Evolutionary conservation across 139 green algal species (phyloP).

Genomic region (Asterochloris erici): DNA sequence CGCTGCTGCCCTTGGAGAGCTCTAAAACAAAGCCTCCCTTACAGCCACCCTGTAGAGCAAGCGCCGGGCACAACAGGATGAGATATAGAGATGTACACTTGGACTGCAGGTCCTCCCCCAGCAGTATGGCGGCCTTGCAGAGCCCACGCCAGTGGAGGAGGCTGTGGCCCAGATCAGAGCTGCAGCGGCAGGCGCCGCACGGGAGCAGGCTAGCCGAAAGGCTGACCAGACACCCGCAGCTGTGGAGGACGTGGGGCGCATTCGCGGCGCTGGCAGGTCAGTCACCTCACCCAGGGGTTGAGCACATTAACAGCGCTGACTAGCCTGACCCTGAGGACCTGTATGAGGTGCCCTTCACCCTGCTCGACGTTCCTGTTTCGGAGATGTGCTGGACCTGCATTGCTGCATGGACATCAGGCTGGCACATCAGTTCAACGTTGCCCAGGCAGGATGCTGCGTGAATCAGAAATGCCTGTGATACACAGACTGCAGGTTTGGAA

Average conservation of each 20-base stretch:
- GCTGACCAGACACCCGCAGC: background rate
- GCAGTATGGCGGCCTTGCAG: constrained; percentile 42
- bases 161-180: constrained; percentile 20
- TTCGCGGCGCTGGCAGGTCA: constrained; percentile 8
- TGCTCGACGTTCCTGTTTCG: too few relatives aligned
- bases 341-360: too few relatives aligned
- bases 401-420: too few relatives aligned
- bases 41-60: background rate
- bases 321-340: too few relatives aligned
- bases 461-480: too few relatives aligned
- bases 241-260: background rate
- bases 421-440: too few relatives aligned
- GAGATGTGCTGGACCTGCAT: too few relatives aligned
- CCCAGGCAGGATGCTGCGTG: too few relatives aligned
- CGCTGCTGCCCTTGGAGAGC: background rate
- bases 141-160: constrained; percentile 40
- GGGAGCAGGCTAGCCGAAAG: background rate
- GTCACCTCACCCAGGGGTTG: background rate
- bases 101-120: constrained; percentile 41
- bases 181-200: background rate
- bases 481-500: too few relatives aligned
- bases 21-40: background rate
- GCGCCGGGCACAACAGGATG: background rate
- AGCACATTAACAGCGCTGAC: background rate
- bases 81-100: too few relatives aligned